phyloP scores from a whole-genome alignment of 345 rosid genomes.

The Linum lewisii region DNA sequence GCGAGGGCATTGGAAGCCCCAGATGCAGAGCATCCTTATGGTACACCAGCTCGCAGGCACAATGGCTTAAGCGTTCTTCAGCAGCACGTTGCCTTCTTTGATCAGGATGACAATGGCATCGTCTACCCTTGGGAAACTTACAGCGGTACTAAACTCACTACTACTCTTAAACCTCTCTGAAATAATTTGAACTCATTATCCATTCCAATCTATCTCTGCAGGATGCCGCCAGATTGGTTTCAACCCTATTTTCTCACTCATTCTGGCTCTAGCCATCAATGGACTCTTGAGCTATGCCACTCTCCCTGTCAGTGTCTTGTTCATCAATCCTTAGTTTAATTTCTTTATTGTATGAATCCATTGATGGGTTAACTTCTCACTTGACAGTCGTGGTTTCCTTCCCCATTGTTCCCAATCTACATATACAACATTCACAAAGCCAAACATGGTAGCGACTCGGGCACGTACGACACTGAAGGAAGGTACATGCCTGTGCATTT shows the following conservation, averaged over 20 bases:
- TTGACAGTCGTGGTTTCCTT: constrained; percentile 69
- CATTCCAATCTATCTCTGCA: too few relatives aligned
- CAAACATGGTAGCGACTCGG: constrained; percentile 70
- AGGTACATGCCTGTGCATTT: constrained; percentile 51
- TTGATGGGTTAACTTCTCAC: too few relatives aligned
- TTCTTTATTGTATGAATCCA: too few relatives aligned
- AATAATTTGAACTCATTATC: neutral
- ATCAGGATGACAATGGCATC: constrained; percentile 67
- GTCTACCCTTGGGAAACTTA: constrained; percentile 97
- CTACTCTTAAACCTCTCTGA: too few relatives aligned
- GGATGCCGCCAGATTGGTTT: constrained; percentile 61
- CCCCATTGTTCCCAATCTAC: constrained; percentile 62
- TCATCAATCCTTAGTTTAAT: too few relatives aligned
- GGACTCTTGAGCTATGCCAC: constrained; percentile 46
- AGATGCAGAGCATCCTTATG: constrained; percentile 51
- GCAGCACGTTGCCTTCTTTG: constrained; percentile 84
- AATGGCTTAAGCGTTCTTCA: constrained; percentile 60
- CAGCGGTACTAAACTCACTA: constrained; percentile 27
- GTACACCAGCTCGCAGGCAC: constrained; percentile 50
- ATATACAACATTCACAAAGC: constrained; percentile 62
- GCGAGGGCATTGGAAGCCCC: constrained; percentile 70
- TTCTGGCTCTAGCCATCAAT: constrained; percentile 38
- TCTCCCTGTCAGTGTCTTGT: constrained; percentile 38
- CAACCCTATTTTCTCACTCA: constrained; percentile 42
- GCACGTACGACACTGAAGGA: constrained; percentile 67